Percentiles rank a stretch among this genome's conserved stretches.
phyloP scores from a whole-genome alignment of 2,329 filamentous ascomycete species.

The Bipolaris oryzae region DNA sequence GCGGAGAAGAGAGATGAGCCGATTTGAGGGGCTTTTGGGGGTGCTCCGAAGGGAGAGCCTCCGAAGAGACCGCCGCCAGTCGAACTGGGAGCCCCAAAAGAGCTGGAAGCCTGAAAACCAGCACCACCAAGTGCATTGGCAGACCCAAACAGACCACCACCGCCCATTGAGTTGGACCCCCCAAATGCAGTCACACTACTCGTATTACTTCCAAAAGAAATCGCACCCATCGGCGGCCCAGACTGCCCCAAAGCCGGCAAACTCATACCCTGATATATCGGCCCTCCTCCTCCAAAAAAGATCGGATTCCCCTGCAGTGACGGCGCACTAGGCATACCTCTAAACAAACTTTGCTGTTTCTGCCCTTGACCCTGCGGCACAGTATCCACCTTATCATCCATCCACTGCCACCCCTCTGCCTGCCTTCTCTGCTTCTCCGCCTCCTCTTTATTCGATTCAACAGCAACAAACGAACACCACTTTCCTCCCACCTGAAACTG shows the following conservation, averaged over 20 bases:
- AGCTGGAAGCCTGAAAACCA: not conserved
- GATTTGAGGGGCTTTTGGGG: too few species aligned
- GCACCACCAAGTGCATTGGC: not conserved
- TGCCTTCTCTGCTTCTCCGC: conserved; percentile 11
- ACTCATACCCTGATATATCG: too few species aligned
- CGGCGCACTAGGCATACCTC: too few species aligned
- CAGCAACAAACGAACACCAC: conserved; percentile 75
- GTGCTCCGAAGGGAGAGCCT: not conserved
- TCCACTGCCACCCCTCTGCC: conserved; percentile 28
- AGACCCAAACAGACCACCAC: conserved; percentile 1
- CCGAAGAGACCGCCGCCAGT: not conserved
- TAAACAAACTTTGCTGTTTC: too few species aligned
- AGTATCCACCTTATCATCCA: conserved; percentile 25
- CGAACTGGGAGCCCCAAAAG: not conserved
- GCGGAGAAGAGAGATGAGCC: not conserved
- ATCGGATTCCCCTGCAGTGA: too few species aligned
- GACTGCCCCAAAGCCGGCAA: too few species aligned
- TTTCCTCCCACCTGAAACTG: conserved; percentile 71
- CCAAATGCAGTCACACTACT: not conserved
- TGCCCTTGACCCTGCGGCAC: not conserved
- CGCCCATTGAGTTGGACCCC: not conserved
- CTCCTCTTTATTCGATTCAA: conserved; percentile 52
- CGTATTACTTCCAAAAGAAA: too few species aligned
- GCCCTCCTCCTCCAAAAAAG: too few species aligned
- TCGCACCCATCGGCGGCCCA: too few species aligned